Base-by-base conservation (phyloP, 2,329 filamentous ascomycete genomes). In the Fusarium odoratissimum region DNA sequence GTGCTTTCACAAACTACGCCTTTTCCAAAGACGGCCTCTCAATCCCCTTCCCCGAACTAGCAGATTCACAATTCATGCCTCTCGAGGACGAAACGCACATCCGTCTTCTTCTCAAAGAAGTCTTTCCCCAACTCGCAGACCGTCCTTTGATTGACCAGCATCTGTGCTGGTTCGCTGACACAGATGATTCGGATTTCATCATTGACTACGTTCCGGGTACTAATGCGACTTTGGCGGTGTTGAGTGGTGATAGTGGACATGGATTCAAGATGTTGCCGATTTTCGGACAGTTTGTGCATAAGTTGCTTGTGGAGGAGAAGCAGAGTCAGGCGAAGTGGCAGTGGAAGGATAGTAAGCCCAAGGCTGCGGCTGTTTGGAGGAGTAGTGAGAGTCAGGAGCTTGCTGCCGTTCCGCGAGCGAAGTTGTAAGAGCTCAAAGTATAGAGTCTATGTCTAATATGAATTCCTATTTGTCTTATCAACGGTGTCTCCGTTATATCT, bases 211-310 rank as follows among this genome's bases (percentile, higher is more conserved):
- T 72, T 0, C 69, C 69, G 0, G 69, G 71, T 14, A 73, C 69
- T 1, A 46, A 66, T 13, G 66, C 49, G 6, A 61, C 69, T 6
- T 14, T 72, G 8, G 55, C 54, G 1, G 60, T 72, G 19, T 8
- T 72, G 1, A 70, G 64, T 19, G 69, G 69, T 10, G 69, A 73
- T 8, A 55, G 44, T 8, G 69, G 69, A 2, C 69, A 72, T 7
- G 69, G 69, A 1, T 72, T 72, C 0, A 72, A 72, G 17, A 73
- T 72, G 69, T 23, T 73, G 28, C 69, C 69, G 5, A 72, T 72
- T 0, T 72, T 72, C 10, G 69, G 69, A 3, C 23, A 49, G 10
- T 72, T 69, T 42, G 69, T 72, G 3, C 55, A 72, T 44, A 66
- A 51, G 19, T 30, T 72, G 4, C 19, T 72, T 14, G 33, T 42